Evolutionary conservation across 2,329 filamentous ascomycete genomes (phyloP).

Genomic region (Amphichorda felina): DNA sequence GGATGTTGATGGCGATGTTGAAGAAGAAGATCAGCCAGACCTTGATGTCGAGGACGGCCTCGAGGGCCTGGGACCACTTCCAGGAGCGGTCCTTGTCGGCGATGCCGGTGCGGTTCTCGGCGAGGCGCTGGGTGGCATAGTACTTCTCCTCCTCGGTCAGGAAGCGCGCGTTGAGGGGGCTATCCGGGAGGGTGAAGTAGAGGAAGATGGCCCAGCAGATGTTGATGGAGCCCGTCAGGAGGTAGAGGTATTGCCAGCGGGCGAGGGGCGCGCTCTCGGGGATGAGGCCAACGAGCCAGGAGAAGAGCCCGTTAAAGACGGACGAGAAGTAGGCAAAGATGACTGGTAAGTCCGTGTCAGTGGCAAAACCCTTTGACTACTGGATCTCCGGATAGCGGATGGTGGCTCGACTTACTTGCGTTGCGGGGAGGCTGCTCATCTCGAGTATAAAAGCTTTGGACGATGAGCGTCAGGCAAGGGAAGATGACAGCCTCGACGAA

Average conservation of each 20-base stretch:
- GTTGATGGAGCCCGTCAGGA: constrained; percentile 1
- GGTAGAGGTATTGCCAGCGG: constrained; percentile 3
- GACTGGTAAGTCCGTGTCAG: not conserved
- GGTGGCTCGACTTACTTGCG: constrained; percentile 5
- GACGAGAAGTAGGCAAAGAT: not conserved
- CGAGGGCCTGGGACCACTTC: constrained; percentile 30
- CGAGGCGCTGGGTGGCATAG: constrained; percentile 54
- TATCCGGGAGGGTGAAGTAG: not conserved
- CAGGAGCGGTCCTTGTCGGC: constrained; percentile 26
- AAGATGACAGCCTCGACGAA: constrained; percentile 7
- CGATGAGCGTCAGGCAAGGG: constrained; percentile 6
- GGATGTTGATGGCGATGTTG: constrained; percentile 37
- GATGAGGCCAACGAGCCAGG: constrained; percentile 8
- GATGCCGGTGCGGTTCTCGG: constrained; percentile 35
- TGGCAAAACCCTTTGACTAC: not conserved
- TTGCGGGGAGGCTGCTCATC: constrained; percentile 8
- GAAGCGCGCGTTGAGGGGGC: constrained; percentile 16
- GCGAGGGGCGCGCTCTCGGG: constrained; percentile 10
- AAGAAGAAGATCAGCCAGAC: constrained; percentile 40
- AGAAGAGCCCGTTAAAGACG: constrained; percentile 3
- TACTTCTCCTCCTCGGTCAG: constrained; percentile 45
- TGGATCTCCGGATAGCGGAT: not conserved
- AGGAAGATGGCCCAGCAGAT: constrained; percentile 1
- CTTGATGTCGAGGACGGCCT: constrained; percentile 39
- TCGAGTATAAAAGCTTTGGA: constrained; percentile 6